Percentiles rank a stretch among this genome's conserved stretches.
Conservation (phyloP, 495 filamentous ascomycete species). For the Bacidia rubella region DNA sequence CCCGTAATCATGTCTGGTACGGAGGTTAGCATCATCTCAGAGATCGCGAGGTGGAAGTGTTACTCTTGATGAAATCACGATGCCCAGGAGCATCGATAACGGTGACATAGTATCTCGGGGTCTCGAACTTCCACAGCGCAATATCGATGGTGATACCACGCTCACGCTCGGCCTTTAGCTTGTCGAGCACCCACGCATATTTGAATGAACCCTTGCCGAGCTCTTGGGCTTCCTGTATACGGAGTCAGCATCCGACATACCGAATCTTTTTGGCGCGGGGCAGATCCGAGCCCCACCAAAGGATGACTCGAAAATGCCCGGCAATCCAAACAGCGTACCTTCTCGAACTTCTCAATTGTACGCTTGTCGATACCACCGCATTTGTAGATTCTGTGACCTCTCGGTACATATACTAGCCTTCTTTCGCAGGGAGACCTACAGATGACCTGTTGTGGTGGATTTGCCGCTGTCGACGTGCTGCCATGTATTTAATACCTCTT, state of each 20-base stretch:
- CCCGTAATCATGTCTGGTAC: slow-evolving; percentile 92
- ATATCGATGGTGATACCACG: slow-evolving; percentile 99
- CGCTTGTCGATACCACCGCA: slow-evolving; percentile 99
- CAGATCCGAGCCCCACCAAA: slow-evolving; percentile 19
- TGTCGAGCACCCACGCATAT: slow-evolving; percentile 99
- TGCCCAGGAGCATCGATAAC: slow-evolving; percentile 99
- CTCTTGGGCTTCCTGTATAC: slow-evolving; percentile 83
- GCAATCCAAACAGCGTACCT: slow-evolving; percentile 41
- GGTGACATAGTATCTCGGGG: slow-evolving; percentile 94
- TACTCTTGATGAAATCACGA: slow-evolving; percentile 99
- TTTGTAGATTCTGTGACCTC: slow-evolving; percentile 99
- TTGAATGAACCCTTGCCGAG: slow-evolving; percentile 99
- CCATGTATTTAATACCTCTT: neutral
- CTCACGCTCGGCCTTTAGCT: slow-evolving; percentile 99
- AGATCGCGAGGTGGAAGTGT: slow-evolving; percentile 58
- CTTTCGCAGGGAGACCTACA: too few species aligned
- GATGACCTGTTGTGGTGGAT: slow-evolving; percentile 81
- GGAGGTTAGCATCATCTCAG: neutral
- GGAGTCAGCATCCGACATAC: slow-evolving; percentile 25
- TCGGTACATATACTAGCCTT: too few species aligned
- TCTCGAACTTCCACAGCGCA: slow-evolving; percentile 99
- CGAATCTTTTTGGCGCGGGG: slow-evolving; percentile 18
- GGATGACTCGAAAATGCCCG: slow-evolving; percentile 9
- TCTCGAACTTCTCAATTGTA: slow-evolving; percentile 99
- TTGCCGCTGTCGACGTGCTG: slow-evolving; percentile 85